These are phyloP conservation scores for Metschnikowia continentalis DNA, from an alignment of 805 yeast genomes.

Conservation along the genomic window DNA sequence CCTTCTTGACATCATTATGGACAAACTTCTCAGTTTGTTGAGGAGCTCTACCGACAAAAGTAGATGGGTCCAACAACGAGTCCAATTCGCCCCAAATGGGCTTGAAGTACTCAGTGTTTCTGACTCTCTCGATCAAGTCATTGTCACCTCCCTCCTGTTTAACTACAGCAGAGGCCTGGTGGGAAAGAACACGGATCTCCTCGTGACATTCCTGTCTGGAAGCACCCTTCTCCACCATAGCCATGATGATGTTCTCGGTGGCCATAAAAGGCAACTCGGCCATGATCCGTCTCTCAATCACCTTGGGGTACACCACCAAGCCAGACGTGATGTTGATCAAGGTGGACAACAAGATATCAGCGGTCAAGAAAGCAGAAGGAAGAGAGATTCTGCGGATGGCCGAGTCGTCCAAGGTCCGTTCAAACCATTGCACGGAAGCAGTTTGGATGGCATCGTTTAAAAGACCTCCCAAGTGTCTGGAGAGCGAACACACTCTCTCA, in stretches of 20 bases:
- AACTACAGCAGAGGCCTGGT: conserved; percentile 95
- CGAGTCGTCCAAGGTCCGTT: conserved; percentile 96
- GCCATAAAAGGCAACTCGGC: conserved; percentile 99
- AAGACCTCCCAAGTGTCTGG: conserved; percentile 91
- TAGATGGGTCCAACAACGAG: conserved; percentile 76
- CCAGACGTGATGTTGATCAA: conserved; percentile 91
- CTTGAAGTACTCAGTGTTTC: conserved; percentile 70
- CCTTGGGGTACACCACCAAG: conserved; percentile 96
- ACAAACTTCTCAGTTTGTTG: conserved; percentile 95
- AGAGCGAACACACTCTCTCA: conserved; percentile 96
- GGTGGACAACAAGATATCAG: conserved; percentile 88
- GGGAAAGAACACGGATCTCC: conserved; percentile 92
- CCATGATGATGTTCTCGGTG: conserved; percentile 98
- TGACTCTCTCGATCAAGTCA: conserved; percentile 87
- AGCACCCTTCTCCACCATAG: conserved; percentile 97
- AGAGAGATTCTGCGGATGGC: conserved; percentile 96
- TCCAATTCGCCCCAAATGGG: conserved; percentile 89
- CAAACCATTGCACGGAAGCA: conserved; percentile 98
- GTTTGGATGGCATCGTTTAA: conserved; percentile 94
- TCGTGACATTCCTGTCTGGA: conserved; percentile 99
- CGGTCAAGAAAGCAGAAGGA: conserved; percentile 94
- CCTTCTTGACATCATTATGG: conserved; percentile 75
- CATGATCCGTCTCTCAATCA: conserved; percentile 90
- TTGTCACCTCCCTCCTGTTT: conserved; percentile 98
- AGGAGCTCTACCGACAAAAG: conserved; percentile 98